phyloP scores from a whole-genome alignment of 2,329 filamentous ascomycete species.

The Aspergillus ustus region DNA sequence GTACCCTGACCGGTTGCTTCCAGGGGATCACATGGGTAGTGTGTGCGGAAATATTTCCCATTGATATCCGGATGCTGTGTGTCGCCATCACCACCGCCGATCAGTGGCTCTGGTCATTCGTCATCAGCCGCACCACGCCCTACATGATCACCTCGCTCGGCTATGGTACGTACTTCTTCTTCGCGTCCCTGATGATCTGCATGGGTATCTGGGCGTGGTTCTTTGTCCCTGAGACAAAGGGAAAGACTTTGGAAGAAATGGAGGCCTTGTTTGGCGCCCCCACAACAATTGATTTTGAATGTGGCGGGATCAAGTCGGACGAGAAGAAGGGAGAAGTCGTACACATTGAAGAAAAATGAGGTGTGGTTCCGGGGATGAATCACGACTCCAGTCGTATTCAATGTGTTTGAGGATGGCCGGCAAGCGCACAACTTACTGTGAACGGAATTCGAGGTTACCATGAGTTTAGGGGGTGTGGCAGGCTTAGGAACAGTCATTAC shows the following conservation, averaged over 20 bases:
- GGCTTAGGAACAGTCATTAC: too few species aligned
- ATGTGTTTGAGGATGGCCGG: too few species aligned
- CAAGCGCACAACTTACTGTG: too few species aligned
- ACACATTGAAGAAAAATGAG: neutral
- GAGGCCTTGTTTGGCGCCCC: conserved; percentile 28
- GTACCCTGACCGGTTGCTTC: conserved; percentile 45
- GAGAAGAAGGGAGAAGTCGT: too few species aligned
- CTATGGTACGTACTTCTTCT: conserved; percentile 30
- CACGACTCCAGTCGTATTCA: too few species aligned
- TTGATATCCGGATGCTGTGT: conserved; percentile 66
- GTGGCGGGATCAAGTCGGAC: too few species aligned
- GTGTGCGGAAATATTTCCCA: conserved; percentile 70
- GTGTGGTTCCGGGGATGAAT: too few species aligned
- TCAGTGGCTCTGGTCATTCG: conserved; percentile 71
- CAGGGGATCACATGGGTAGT: conserved; percentile 72
- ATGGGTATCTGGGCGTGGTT: conserved; percentile 30
- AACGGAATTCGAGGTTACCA: too few species aligned
- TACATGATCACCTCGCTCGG: conserved; percentile 56
- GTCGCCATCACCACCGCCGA: conserved; percentile 70
- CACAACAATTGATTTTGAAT: neutral
- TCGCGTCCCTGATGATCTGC: conserved; percentile 21
- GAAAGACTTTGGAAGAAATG: conserved; percentile 35
- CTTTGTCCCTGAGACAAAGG: conserved; percentile 37
- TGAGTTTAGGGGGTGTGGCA: too few species aligned
- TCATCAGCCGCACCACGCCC: conserved; percentile 67